Evolutionary conservation across 352 stramenopile genomes (phyloP), one percentile per base, ranked within the genome.

Genomic region (Phytophthora tubulina): DNA sequence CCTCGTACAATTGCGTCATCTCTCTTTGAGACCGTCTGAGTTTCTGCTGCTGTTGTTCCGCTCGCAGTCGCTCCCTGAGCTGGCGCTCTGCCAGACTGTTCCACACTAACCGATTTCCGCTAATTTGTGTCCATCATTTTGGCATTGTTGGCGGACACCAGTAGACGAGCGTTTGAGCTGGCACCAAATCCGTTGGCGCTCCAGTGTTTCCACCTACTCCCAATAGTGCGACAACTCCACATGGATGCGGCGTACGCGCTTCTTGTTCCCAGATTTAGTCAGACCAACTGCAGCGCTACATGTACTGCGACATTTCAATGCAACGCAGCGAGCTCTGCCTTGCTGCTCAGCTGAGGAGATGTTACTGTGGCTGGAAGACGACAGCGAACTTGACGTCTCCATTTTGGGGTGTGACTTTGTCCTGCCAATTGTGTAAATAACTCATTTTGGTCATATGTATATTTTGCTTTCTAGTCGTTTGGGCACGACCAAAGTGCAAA

Each of bases 241-340:
- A 10, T 54, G 48, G 10, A 54, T 54, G 48, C 48, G 48, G 1
- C 48, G 48, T 11, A 54, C 48, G 3, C 48, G 48, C 30, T n/a
- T 54, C 21, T 54, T 54, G 45, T 51, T 51, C 6, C 45, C 45
- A 0, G 45, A 33, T 15, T 51, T 51, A 32, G 45, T 51, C 21
- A 27, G 1, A 27, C 21, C 21, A 30, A 53, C 1, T 3, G 17
- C 46, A 17, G 21, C 41, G 15, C 14, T 10, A 13, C 3, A 7
- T 42, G 7, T 1, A 13, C 14, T 42, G 36, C 3, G 3, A 42
- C 36, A 5, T 13, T 42, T 42, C 14, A 3, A 9, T 13, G 36
- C 6, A 9, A 9, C 3, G 3, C 0, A 42, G 36, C 9, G 36
- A 42, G 36, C 36, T 46, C 15, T 46, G 41, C 5, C 41, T 7